Conservation (phyloP, 257 asterid genomes). For the Forsythia suspensa region DNA sequence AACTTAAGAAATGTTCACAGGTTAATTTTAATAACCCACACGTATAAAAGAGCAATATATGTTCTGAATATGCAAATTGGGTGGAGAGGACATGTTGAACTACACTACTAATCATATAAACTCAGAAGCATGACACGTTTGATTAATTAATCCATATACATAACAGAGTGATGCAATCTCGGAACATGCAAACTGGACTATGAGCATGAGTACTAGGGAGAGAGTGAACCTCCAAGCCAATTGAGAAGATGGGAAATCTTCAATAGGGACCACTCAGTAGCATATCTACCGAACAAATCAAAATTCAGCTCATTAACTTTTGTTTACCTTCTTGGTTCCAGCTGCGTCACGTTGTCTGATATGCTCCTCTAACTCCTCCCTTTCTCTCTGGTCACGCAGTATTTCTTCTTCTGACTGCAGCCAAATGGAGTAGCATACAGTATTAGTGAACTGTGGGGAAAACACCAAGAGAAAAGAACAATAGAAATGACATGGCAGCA, state of each 20-base stretch:
- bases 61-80: neutral
- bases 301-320: slow-evolving; percentile 13
- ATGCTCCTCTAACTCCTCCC: slow-evolving; percentile 81
- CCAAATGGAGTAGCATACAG: slow-evolving; percentile 12
- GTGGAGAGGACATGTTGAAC: neutral
- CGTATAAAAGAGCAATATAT: neutral
- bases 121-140: neutral
- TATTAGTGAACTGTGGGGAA: slow-evolving; percentile 9
- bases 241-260: slow-evolving; percentile 5
- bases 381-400: slow-evolving; percentile 82
- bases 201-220: neutral
- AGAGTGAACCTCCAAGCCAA: slow-evolving; percentile 14
- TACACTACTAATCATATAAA: neutral
- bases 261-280: neutral
- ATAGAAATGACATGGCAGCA: neutral
- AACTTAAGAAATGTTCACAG: slow-evolving; percentile 10
- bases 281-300: slow-evolving; percentile 9
- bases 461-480: neutral
- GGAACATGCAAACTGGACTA: neutral
- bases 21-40: neutral
- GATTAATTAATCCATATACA: neutral
- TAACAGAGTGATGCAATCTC: neutral
- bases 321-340: slow-evolving; percentile 77
- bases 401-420: slow-evolving; percentile 90
- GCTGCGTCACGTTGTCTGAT: slow-evolving; percentile 87